These are phyloP conservation scores for Psidium guajava DNA, from an alignment of 345 rosid species.

Conservation along the genomic window DNA sequence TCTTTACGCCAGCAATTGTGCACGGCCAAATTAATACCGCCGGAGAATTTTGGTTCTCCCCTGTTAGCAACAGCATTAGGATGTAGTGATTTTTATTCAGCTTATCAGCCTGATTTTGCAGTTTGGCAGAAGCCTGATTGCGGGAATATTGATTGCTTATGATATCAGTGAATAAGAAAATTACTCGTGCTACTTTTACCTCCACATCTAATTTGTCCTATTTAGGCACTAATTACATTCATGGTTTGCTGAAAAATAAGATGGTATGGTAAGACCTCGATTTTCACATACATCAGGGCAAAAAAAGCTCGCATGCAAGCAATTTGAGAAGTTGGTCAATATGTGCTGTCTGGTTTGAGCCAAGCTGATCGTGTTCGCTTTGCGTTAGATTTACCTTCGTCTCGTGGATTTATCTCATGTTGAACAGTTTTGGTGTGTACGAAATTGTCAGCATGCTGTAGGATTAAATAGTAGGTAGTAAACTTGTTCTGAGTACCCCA, in stretches of 20 bases:
- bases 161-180: background rate
- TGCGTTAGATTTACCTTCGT: background rate
- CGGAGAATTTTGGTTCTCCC: background rate
- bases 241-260: background rate
- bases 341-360: background rate
- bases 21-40: background rate
- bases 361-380: background rate
- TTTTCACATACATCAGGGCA: background rate
- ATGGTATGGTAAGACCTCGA: background rate
- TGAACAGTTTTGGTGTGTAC: background rate
- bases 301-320: background rate
- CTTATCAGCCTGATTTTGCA: background rate
- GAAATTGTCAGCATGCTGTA: background rate
- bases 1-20: background rate
- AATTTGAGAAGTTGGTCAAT: background rate
- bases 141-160: background rate
- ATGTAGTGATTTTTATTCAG: background rate
- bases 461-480: background rate
- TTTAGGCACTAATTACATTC: background rate
- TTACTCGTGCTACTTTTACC: background rate
- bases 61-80: background rate
- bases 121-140: background rate
- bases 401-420: background rate
- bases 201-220: background rate
- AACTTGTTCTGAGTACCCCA: background rate